Conservation (phyloP, 192 early-diverging fungal genomes). For the Entomortierella beljakovae region DNA sequence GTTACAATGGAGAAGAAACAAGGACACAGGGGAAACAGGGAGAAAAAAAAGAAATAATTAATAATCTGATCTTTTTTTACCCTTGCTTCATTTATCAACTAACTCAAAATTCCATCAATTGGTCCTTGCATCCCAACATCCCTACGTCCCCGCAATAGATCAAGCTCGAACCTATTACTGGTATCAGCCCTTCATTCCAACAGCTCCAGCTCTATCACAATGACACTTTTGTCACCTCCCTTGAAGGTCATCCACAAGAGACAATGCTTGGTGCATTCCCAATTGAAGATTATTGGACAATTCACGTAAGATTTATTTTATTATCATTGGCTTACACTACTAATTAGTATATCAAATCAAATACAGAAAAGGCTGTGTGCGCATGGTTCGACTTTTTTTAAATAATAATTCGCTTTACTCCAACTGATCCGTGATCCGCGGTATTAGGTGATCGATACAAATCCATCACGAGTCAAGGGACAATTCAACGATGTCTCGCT, state of each 20-base stretch:
- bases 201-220: constrained; percentile 70
- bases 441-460: constrained; percentile 75
- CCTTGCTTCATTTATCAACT: no score
- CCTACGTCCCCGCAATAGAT: no score
- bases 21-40: no score
- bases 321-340: no score
- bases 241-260: constrained; percentile 64
- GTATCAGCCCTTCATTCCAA: constrained; percentile 80
- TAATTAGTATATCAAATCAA: not conserved
- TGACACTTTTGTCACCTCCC: constrained; percentile 57
- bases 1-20: no score
- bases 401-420: not conserved
- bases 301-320: constrained; percentile 60
- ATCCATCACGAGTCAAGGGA: constrained; percentile 71
- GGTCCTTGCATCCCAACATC: not conserved
- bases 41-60: no score
- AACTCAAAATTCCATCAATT: not conserved
- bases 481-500: constrained; percentile 89
- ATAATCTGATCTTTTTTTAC: no score
- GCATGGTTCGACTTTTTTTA: not conserved
- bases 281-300: constrained; percentile 81
- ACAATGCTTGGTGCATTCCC: constrained; percentile 91
- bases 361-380: not conserved
- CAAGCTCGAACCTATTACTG: constrained; percentile 93
- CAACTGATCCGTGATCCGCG: not conserved